Evolutionary conservation across 495 filamentous ascomycete genomes (phyloP).

Genomic region (Neurospora sp.): DNA sequence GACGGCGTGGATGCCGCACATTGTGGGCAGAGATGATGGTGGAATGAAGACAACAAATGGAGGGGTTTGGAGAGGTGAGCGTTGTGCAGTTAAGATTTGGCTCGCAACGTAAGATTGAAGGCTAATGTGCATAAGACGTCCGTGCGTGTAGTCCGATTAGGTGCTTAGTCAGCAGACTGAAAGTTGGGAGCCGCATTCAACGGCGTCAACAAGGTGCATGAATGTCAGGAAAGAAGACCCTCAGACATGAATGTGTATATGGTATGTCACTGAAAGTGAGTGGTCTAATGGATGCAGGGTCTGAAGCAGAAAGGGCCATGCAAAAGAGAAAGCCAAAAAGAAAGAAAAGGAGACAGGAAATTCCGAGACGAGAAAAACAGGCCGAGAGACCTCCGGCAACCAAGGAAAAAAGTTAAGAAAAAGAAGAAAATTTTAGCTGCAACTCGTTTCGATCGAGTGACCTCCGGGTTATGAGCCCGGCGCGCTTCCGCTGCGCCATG

Average conservation of each 20-base stretch:
- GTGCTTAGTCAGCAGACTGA: neutral
- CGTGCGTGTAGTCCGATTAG: neutral
- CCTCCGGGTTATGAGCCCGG: conserved; percentile 48
- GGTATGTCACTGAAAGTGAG: neutral
- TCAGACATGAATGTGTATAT: neutral
- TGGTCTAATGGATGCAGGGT: neutral
- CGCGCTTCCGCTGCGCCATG: conserved; percentile 47
- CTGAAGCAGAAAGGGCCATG: neutral
- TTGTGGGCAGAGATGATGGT: conserved; percentile 9
- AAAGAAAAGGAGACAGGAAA: neutral
- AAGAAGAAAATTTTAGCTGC: conserved; percentile 28
- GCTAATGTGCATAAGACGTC: neutral
- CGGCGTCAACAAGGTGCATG: neutral
- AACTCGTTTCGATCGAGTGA: conserved; percentile 44
- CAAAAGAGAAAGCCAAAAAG: neutral
- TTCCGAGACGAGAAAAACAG: neutral
- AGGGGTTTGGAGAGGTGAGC: neutral
- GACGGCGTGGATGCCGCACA: conserved; percentile 40
- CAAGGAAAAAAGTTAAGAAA: conserved; percentile 6
- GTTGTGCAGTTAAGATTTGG: neutral
- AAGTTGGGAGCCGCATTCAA: neutral
- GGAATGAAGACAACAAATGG: neutral
- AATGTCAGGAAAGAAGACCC: neutral
- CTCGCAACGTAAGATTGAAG: neutral
- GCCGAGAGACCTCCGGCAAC: neutral